Evolutionary conservation across 805 yeast genomes (phyloP).

Genomic region (Jamesozyma hellenica): DNA sequence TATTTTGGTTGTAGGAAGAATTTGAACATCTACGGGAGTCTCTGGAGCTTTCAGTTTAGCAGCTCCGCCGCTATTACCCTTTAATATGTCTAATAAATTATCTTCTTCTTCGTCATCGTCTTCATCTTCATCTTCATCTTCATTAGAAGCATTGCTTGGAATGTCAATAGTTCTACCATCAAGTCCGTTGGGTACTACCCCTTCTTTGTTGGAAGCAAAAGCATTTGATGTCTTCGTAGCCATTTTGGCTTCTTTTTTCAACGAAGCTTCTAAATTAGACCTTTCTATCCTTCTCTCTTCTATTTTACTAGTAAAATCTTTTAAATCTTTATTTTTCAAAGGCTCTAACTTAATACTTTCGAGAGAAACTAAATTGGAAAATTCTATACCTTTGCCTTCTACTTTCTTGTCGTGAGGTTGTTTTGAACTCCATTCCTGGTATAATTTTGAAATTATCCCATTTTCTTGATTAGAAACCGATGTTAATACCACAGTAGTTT

Average conservation of each 20-base stretch:
- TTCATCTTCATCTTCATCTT: slow-evolving; percentile 1
- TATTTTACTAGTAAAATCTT: slow-evolving; percentile 37
- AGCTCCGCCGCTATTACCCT: slow-evolving; percentile 3
- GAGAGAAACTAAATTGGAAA: slow-evolving; percentile 33
- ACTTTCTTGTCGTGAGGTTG: slow-evolving; percentile 35
- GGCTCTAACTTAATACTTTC: slow-evolving; percentile 39
- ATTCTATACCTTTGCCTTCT: slow-evolving; percentile 54
- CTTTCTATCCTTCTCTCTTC: slow-evolving; percentile 37
- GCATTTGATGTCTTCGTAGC: slow-evolving; percentile 13
- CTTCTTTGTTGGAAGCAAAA: not conserved
- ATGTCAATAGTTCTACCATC: too few relatives aligned
- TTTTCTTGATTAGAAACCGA: slow-evolving; percentile 24
- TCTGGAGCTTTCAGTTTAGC: slow-evolving; percentile 6
- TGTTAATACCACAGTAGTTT: slow-evolving; percentile 65
- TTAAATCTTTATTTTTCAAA: slow-evolving; percentile 41
- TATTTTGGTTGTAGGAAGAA: slow-evolving; percentile 16
- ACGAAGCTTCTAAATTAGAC: slow-evolving; percentile 25
- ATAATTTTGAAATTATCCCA: slow-evolving; percentile 9
- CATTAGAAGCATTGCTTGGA: too few relatives aligned
- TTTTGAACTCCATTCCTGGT: slow-evolving; percentile 40
- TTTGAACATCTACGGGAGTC: slow-evolving; percentile 23
- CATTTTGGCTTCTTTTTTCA: slow-evolving; percentile 25
- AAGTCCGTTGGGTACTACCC: not conserved
- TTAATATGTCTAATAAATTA: slow-evolving; percentile 6
- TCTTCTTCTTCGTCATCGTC: slow-evolving; percentile 26